A percentile compares a stretch with the other conserved stretches of the same genome.
These are phyloP conservation scores for Rasamsonia emersonii DNA, from an alignment of 2,329 filamentous ascomycete species.

Conservation along the genomic window DNA sequence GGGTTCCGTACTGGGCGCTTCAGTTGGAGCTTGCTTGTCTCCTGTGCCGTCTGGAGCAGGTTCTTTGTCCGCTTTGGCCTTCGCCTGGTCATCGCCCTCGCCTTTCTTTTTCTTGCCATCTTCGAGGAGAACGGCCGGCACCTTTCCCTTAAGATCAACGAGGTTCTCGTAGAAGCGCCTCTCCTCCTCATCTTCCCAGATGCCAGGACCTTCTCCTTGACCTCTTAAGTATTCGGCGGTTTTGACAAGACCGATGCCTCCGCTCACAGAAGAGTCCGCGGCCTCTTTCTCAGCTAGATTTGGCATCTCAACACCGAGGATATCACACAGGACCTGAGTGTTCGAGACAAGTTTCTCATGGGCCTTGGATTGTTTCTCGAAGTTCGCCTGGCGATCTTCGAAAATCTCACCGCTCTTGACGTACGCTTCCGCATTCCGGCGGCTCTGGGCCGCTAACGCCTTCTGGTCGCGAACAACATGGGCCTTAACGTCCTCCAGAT, in stretches of 20 bases:
- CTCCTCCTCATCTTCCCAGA: slow-evolving; percentile 98
- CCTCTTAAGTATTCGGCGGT: slow-evolving; percentile 86
- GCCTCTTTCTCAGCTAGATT: slow-evolving; percentile 79
- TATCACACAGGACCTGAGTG: slow-evolving; percentile 83
- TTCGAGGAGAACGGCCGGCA: slow-evolving; percentile 86
- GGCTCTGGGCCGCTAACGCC: slow-evolving; percentile 73
- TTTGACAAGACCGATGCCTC: slow-evolving; percentile 86
- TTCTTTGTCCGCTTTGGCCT: slow-evolving; percentile 23
- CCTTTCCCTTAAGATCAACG: slow-evolving; percentile 89
- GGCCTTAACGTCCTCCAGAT: slow-evolving; percentile 85
- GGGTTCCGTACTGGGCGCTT: slow-evolving; percentile 33
- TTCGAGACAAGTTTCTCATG: slow-evolving; percentile 87
- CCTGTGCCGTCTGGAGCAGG: slow-evolving; percentile 39
- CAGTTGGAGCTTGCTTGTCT: slow-evolving; percentile 26
- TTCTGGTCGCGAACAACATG: slow-evolving; percentile 91
- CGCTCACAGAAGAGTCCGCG: slow-evolving; percentile 54
- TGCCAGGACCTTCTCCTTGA: slow-evolving; percentile 81
- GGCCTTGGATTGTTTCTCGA: slow-evolving; percentile 85
- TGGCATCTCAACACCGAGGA: slow-evolving; percentile 84
- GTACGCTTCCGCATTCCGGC: slow-evolving; percentile 94
- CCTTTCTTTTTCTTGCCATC: slow-evolving; percentile 89
- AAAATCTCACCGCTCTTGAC: slow-evolving; percentile 98
- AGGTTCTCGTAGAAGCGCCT: slow-evolving; percentile 96
- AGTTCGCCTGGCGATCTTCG: slow-evolving; percentile 90
- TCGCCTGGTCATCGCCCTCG: slow-evolving; percentile 72